Percentiles rank a stretch among this genome's conserved stretches.
Evolutionary conservation across 2,329 filamentous ascomycete genomes (phyloP).

Genomic region (Parafenestella ontariensis): DNA sequence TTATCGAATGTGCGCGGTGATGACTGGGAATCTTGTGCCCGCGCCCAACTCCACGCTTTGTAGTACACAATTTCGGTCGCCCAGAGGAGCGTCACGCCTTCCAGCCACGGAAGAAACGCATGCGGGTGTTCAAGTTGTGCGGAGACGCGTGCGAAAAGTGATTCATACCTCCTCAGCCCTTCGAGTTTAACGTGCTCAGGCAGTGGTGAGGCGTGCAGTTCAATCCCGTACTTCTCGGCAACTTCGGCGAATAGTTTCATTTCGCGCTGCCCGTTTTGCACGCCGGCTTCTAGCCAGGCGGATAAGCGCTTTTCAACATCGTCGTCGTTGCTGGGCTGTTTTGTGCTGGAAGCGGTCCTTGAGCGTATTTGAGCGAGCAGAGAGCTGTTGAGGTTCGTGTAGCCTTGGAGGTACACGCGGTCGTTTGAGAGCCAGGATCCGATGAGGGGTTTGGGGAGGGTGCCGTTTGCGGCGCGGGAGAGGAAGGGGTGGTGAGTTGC

Average conservation of each 20-base stretch:
- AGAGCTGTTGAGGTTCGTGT: slow-evolving; percentile 16
- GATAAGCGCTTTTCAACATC: slow-evolving; percentile 32
- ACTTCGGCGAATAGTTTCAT: slow-evolving; percentile 41
- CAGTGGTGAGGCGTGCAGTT: slow-evolving; percentile 21
- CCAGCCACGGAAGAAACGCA: slow-evolving; percentile 41
- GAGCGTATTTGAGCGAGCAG: slow-evolving; percentile 28
- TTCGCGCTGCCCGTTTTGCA: slow-evolving; percentile 43
- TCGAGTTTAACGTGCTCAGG: slow-evolving; percentile 26
- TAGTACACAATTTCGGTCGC: slow-evolving; percentile 46
- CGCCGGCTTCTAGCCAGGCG: slow-evolving; percentile 40
- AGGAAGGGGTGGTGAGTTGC: slow-evolving; percentile 43
- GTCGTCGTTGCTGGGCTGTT: slow-evolving; percentile 6
- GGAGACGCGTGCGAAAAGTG: slow-evolving; percentile 26
- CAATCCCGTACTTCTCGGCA: slow-evolving; percentile 34
- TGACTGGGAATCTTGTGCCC: slow-evolving; percentile 26
- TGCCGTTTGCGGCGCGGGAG: slow-evolving; percentile 36
- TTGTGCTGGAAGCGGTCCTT: slow-evolving; percentile 15
- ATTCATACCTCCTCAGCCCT: slow-evolving; percentile 40
- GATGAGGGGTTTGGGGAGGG: slow-evolving; percentile 38
- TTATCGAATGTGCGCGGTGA: slow-evolving; percentile 29
- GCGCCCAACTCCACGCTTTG: slow-evolving; percentile 45
- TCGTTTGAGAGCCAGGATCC: slow-evolving; percentile 46
- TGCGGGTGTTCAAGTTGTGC: slow-evolving; percentile 7
- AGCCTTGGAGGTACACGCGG: slow-evolving; percentile 37
- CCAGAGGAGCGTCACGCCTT: slow-evolving; percentile 43